A percentile compares a stretch with the other conserved stretches of the same genome.
Conservation (phyloP, 176 grass and related monocot species). For the Tuctoria greenei region DNA sequence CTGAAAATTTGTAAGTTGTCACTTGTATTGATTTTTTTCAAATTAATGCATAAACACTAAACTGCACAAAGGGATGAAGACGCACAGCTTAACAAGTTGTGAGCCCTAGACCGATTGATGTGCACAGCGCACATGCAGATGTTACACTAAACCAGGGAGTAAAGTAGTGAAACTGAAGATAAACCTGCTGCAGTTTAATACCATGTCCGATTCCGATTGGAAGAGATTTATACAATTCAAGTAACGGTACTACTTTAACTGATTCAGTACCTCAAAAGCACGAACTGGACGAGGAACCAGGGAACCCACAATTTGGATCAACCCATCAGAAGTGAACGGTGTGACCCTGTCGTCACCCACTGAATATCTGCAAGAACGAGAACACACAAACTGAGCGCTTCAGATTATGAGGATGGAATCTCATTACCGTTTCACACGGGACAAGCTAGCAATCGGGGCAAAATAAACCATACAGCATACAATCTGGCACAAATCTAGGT, state of each 20-base stretch:
- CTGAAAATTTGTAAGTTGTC: too few relatives aligned
- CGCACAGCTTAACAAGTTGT: too few relatives aligned
- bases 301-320: conserved; percentile 83
- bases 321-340: conserved; percentile 87
- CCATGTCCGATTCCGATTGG: not conserved
- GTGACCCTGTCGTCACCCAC: conserved; percentile 84
- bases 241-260: not conserved
- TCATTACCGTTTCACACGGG: not conserved
- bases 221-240: not conserved
- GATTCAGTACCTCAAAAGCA: conserved; percentile 51
- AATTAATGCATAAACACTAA: too few relatives aligned
- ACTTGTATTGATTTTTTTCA: too few relatives aligned
- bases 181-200: not conserved
- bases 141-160: too few relatives aligned
- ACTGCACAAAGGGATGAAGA: too few relatives aligned
- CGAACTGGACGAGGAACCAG: conserved; percentile 62
- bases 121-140: too few relatives aligned
- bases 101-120: too few relatives aligned
- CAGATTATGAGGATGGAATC: not conserved
- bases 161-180: too few relatives aligned
- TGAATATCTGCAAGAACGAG: conserved; percentile 60
- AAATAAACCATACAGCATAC: not conserved
- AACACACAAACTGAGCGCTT: conserved; percentile 14
- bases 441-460: not conserved
- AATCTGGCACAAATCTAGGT: not conserved